Evolutionary conservation across 805 yeast species (phyloP).

Genomic region (Ogataea philodendri): DNA sequence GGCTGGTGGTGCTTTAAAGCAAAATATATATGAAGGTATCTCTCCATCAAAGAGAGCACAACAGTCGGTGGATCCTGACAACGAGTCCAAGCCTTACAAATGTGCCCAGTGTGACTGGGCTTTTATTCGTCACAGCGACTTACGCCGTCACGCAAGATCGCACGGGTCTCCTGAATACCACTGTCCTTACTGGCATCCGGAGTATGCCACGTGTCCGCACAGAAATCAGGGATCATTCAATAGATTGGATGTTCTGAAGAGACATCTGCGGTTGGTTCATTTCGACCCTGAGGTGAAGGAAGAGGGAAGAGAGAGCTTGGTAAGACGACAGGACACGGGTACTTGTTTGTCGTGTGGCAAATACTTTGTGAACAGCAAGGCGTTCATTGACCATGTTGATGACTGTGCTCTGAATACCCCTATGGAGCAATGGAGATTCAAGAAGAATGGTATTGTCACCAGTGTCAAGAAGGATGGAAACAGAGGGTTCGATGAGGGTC

Average conservation of each 20-base stretch:
- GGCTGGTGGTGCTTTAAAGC: constrained; percentile 16
- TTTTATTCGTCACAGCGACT: constrained; percentile 65
- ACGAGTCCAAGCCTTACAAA: constrained; percentile 34
- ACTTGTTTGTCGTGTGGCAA: constrained; percentile 65
- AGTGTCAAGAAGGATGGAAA: constrained; percentile 28
- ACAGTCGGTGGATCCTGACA: constrained; percentile 21
- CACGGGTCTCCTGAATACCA: constrained; percentile 65
- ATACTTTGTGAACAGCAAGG: constrained; percentile 51
- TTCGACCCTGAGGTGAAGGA: constrained; percentile 44
- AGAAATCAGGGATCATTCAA: constrained; percentile 74
- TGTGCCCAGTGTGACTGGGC: constrained; percentile 63
- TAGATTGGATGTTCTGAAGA: constrained; percentile 68
- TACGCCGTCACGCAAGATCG: constrained; percentile 63
- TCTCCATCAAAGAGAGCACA: constrained; percentile 15
- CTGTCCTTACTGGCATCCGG: constrained; percentile 71
- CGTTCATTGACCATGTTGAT: constrained; percentile 62
- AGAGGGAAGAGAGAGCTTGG: constrained; percentile 23
- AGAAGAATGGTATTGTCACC: constrained; percentile 32
- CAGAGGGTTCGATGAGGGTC: constrained; percentile 16
- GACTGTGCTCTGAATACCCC: constrained; percentile 51
- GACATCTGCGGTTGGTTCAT: constrained; percentile 71
- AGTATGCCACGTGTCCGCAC: constrained; percentile 61
- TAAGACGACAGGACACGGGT: constrained; percentile 54
- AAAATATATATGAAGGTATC: constrained; percentile 17
- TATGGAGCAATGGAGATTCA: constrained; percentile 34